Percentiles rank a stretch among this genome's conserved stretches.
phyloP scores from a whole-genome alignment of 1,139 yeast species.

The Lodderomyces orthopsilosis region DNA sequence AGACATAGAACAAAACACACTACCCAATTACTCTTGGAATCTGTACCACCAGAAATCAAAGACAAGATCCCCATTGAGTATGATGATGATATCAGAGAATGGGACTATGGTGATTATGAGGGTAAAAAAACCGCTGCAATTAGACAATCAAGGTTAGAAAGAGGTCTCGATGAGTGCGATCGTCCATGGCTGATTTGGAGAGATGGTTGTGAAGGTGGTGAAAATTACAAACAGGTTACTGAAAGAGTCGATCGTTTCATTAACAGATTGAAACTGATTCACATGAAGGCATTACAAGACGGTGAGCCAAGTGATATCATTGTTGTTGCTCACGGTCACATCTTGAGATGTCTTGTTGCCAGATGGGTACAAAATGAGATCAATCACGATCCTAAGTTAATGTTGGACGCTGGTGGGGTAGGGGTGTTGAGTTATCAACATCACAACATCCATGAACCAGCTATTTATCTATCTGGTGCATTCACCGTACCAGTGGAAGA shows the following conservation, averaged over 20 bases:
- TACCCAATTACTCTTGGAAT: slow-evolving; percentile 51
- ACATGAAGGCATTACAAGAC: slow-evolving; percentile 54
- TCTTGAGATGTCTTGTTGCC: slow-evolving; percentile 82
- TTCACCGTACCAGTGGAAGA: slow-evolving; percentile 67
- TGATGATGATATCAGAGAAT: slow-evolving; percentile 77
- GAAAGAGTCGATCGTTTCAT: slow-evolving; percentile 70
- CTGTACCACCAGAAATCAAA: slow-evolving; percentile 47
- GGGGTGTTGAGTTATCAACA: slow-evolving; percentile 92
- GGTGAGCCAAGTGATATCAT: slow-evolving; percentile 66
- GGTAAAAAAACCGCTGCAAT: slow-evolving; percentile 74
- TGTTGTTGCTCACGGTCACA: slow-evolving; percentile 91
- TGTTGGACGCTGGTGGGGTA: slow-evolving; percentile 93
- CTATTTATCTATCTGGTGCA: slow-evolving; percentile 76
- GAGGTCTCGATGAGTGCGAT: slow-evolving; percentile 54
- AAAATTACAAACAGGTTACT: slow-evolving; percentile 60
- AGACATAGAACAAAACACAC: slow-evolving; percentile 78
- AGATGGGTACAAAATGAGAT: slow-evolving; percentile 73
- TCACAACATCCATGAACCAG: slow-evolving; percentile 80
- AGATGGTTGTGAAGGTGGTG: slow-evolving; percentile 94
- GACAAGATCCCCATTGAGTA: slow-evolving; percentile 44
- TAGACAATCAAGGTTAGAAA: slow-evolving; percentile 50
- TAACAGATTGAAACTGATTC: slow-evolving; percentile 58
- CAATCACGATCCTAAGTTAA: slow-evolving; percentile 67
- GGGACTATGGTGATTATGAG: slow-evolving; percentile 97
- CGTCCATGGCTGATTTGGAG: slow-evolving; percentile 81